A percentile compares a stretch with the other conserved stretches of the same genome.
Conservation (phyloP, 176 grass and related monocot species). For the Musa acuminata region DNA sequence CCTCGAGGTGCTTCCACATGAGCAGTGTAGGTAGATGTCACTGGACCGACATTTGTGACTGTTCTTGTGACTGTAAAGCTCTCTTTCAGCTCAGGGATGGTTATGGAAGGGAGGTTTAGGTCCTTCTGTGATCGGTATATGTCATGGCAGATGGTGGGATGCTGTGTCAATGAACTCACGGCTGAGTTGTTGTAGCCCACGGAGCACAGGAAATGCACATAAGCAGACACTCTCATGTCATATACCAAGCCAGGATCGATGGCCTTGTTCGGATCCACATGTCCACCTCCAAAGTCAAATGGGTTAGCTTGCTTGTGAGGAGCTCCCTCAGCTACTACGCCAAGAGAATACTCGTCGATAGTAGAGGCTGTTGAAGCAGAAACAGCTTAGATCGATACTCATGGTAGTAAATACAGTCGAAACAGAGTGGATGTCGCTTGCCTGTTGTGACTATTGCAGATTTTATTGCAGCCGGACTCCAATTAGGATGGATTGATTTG, state of each 20-base stretch:
- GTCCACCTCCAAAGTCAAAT: conserved; percentile 84
- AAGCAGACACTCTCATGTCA: conserved; percentile 53
- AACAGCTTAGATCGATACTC: not conserved
- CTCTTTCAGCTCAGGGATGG: conserved; percentile 50
- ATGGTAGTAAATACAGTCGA: no score
- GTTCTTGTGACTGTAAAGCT: conserved; percentile 61
- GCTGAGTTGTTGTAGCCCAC: conserved; percentile 79
- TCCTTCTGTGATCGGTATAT: conserved; percentile 36
- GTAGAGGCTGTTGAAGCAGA: conserved; percentile 37
- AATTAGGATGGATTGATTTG: conserved; percentile 75
- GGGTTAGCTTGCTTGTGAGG: conserved; percentile 68
- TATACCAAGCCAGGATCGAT: conserved; percentile 67
- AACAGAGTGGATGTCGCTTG: conserved; percentile 10
- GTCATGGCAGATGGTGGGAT: conserved; percentile 35
- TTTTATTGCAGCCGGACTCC: conserved; percentile 87
- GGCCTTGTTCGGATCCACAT: conserved; percentile 77
- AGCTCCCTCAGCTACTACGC: conserved; percentile 56
- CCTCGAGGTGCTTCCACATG: conserved; percentile 55
- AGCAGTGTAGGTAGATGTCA: conserved; percentile 40
- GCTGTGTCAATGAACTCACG: conserved; percentile 48
- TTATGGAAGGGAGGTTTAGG: conserved; percentile 77
- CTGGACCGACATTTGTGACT: conserved; percentile 77
- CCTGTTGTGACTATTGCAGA: conserved; percentile 89
- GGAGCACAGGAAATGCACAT: conserved; percentile 71
- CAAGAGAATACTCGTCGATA: conserved; percentile 48